A percentile compares a stretch with the other conserved stretches of the same genome.
phyloP scores from a whole-genome alignment of 2,329 filamentous ascomycete genomes.

The Gnomoniopsis smithogilvyi region DNA sequence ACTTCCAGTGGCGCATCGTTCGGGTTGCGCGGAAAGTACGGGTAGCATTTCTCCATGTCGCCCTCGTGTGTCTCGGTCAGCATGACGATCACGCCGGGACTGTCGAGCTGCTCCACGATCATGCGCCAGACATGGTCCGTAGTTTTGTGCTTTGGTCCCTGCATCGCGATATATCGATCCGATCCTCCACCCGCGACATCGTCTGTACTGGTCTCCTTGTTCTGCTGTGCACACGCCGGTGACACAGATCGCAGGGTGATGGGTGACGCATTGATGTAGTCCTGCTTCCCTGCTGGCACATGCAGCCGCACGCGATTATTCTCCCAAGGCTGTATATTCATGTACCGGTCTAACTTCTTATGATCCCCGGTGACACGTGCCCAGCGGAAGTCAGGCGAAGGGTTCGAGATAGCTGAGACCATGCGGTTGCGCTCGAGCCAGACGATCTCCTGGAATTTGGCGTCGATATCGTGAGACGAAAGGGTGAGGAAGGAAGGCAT shows the following conservation, averaged over 20 bases:
- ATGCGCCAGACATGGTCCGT: conserved; percentile 91
- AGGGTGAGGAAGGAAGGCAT: conserved; percentile 38
- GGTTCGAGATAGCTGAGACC: conserved; percentile 36
- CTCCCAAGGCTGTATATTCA: conserved; percentile 86
- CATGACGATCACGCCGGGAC: conserved; percentile 86
- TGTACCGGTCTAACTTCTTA: conserved; percentile 73
- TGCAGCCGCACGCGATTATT: conserved; percentile 79
- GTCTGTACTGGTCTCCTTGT: not conserved
- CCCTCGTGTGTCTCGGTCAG: conserved; percentile 84
- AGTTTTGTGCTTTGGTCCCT: conserved; percentile 78
- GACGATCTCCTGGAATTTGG: conserved; percentile 50
- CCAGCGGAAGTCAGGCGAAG: conserved; percentile 33
- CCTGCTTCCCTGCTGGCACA: conserved; percentile 68
- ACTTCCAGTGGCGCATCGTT: conserved; percentile 52
- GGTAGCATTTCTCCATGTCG: conserved; percentile 77
- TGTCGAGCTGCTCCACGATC: conserved; percentile 73
- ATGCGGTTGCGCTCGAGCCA: conserved; percentile 52
- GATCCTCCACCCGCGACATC: conserved; percentile 27
- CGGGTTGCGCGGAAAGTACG: conserved; percentile 71
- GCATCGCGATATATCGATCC: conserved; percentile 82
- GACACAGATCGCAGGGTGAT: conserved; percentile 51
- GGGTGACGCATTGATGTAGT: conserved; percentile 82
- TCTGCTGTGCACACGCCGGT: conserved; percentile 24
- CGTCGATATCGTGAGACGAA: conserved; percentile 40
- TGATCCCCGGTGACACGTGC: conserved; percentile 55